A percentile compares a stretch with the other conserved stretches of the same genome.
phyloP scores from a whole-genome alignment of 768 basidiomycete genomes.

The Psilocybe subaeruginosa region DNA sequence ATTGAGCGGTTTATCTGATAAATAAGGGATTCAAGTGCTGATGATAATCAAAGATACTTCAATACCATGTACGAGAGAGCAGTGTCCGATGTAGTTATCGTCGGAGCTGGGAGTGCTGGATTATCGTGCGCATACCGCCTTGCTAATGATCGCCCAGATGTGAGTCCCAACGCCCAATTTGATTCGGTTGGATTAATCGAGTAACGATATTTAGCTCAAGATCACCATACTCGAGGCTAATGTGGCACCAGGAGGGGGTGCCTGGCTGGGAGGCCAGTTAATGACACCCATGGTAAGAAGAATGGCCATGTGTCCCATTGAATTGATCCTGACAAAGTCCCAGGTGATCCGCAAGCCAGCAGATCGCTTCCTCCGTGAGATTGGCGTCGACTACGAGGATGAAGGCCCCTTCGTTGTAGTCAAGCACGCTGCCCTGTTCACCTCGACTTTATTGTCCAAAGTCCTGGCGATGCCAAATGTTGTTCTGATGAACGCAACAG shows the following conservation, averaged over 20 bases:
- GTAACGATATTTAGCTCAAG: constrained; percentile 39
- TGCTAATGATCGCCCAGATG: constrained; percentile 66
- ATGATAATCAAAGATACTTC: constrained; percentile 56
- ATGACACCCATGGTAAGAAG: constrained; percentile 74
- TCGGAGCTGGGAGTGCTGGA: constrained; percentile 74
- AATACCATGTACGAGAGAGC: constrained; percentile 72
- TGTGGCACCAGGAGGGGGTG: constrained; percentile 79
- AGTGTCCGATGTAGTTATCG: constrained; percentile 78
- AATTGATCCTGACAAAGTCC: background rate
- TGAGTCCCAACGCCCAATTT: constrained; percentile 28
- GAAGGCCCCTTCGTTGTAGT: constrained; percentile 80
- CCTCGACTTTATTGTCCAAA: constrained; percentile 71
- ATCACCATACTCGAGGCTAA: constrained; percentile 70
- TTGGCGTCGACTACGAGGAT: constrained; percentile 77
- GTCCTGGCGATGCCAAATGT: constrained; percentile 75
- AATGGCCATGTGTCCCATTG: background rate
- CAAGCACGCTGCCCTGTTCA: constrained; percentile 83
- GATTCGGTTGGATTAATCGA: background rate
- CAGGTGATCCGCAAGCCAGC: constrained; percentile 82
- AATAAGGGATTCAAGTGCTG: background rate
- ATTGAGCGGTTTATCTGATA: background rate
- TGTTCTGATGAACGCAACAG: constrained; percentile 76
- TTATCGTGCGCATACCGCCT: constrained; percentile 77
- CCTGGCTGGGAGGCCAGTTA: constrained; percentile 79
- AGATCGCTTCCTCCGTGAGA: constrained; percentile 67